Evolutionary conservation across 2,329 filamentous ascomycete species (phyloP).

Genomic region (Hymenoscyphus salicellus): DNA sequence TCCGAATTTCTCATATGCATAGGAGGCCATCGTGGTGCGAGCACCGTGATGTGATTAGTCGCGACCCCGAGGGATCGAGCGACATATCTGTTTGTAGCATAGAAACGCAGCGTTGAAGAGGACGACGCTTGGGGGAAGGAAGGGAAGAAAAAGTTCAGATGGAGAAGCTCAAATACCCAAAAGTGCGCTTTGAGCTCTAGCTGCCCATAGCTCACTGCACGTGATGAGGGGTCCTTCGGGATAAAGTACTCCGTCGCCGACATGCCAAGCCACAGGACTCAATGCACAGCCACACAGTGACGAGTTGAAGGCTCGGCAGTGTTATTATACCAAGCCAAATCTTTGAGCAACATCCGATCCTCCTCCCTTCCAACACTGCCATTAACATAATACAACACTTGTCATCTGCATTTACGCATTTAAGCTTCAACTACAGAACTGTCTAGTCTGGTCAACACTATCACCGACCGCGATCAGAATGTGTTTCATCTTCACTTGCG

Average conservation of each 20-base stretch:
- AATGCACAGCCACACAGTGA: neutral
- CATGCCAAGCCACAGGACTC: neutral
- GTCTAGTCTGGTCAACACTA: neutral
- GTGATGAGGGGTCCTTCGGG: neutral
- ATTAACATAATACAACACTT: neutral
- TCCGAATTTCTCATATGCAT: constrained; percentile 98
- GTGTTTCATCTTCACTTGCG: constrained; percentile 37
- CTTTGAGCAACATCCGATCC: neutral
- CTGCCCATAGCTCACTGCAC: neutral
- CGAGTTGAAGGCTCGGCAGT: neutral
- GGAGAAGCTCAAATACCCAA: neutral
- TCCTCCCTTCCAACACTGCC: neutral
- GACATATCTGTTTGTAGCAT: constrained; percentile 74
- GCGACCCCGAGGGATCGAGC: constrained; percentile 32
- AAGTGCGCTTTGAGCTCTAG: constrained; percentile 11
- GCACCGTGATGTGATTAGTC: constrained; percentile 27
- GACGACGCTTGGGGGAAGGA: constrained; percentile 66
- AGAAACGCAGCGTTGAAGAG: constrained; percentile 93
- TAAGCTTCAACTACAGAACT: neutral
- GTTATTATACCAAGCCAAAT: too few species aligned
- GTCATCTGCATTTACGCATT: neutral
- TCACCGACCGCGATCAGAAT: constrained; percentile 17
- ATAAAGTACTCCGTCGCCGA: neutral
- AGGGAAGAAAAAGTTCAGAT: constrained; percentile 26
- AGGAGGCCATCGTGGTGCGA: constrained; percentile 19